Evolutionary conservation across 2,329 filamentous ascomycete genomes (phyloP), one percentile per base, ranked within the genome.

Genomic region (Acrocalymma vagum): DNA sequence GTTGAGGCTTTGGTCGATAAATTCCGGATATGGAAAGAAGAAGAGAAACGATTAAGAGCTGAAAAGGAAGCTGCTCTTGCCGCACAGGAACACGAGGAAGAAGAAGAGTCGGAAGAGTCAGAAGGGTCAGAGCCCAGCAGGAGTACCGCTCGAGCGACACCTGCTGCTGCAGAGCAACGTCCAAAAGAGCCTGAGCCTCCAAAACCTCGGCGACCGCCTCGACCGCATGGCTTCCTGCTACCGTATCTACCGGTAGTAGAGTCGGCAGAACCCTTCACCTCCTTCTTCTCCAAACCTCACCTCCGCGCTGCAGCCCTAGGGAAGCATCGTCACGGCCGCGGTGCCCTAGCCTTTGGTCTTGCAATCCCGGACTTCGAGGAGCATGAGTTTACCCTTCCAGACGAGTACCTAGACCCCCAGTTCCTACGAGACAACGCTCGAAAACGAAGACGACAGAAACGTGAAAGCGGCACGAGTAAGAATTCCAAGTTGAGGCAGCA

Each of bases 11-110:
- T 97, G 20, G 78, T 97, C 14, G 84, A 90, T 49, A 97, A 96
- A 65, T 97, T 96, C 65, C 82, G 85, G 34, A 77, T 82, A 38
- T 97, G 92, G 92, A 91, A 86, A 48, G 81, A 92, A 47, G 90
- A 95, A 65, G 94, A 99, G 69, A 95, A 92, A 74, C 83, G 87
- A 28, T 78, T 89, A 45, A 90, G 90, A 69, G 72, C 83, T 3
- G 87, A 90, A 59, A 89, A 85, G 60, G 90, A 93, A 45, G 85
- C 84, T 31, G 80, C 78, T 3, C 66, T 79, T 37, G 70, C 68
- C 29, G 71, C 70, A 16, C 72, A 77, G 27, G 78, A 79, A 10
- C 73, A 76, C 13, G 73, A 67, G n/a, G 74, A 75, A 11, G 72
- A 67, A 17, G 62, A 61, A 32, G 62, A 55, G 22, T 67, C 59